Conservation (phyloP, 371 early-diverging fungal species). For the Mycotypha africana region DNA sequence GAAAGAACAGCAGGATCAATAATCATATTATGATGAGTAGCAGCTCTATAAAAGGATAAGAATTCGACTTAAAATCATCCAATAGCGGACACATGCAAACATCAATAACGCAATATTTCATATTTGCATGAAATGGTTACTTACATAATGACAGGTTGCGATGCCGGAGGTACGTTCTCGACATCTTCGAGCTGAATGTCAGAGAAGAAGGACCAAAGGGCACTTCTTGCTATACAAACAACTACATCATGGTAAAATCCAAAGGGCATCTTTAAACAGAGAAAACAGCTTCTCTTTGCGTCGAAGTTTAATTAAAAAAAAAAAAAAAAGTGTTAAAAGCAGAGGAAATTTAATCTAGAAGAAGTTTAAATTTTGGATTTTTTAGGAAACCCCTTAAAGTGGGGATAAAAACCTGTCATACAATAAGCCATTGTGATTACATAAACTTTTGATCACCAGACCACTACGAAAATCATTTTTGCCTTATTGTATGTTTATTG, state of each 20-base stretch:
- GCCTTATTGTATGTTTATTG: too few relatives aligned
- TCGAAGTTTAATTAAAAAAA: too few relatives aligned
- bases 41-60: constrained; percentile 31
- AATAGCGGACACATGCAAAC: too few relatives aligned
- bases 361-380: too few relatives aligned
- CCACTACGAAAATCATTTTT: too few relatives aligned
- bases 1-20: constrained; percentile 49
- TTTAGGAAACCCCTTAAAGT: too few relatives aligned
- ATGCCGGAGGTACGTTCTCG: constrained; percentile 29
- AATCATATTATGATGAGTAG: constrained; percentile 58
- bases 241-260: constrained; percentile 43
- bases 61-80: too few relatives aligned
- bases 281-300: not conserved
- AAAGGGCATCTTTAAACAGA: constrained; percentile 46
- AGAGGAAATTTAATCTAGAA: too few relatives aligned
- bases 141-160: constrained; percentile 38
- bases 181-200: constrained; percentile 36
- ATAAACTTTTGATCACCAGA: too few relatives aligned
- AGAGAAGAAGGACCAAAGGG: constrained; percentile 44
- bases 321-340: too few relatives aligned
- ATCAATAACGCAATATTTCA: not conserved
- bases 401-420: too few relatives aligned
- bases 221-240: constrained; percentile 32
- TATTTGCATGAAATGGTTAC: not conserved
- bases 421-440: too few relatives aligned